Conservation (phyloP, 495 filamentous ascomycete genomes). For the Talaromyces liani region DNA sequence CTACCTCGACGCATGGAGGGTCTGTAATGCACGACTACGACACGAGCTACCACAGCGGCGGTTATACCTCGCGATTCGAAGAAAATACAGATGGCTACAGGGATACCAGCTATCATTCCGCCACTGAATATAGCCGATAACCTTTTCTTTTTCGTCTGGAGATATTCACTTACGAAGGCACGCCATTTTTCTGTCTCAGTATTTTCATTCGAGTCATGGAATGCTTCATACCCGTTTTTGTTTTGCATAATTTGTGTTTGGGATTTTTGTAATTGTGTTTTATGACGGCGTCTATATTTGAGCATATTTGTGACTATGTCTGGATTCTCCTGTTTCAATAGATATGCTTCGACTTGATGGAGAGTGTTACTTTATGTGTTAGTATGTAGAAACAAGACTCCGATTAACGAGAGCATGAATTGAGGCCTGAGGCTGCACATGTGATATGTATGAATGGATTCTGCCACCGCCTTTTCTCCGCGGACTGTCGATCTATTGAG, state of each 20-base stretch:
- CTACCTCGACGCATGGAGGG: constrained; percentile 24
- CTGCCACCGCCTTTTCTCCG: constrained; percentile 16
- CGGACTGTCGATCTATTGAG: constrained; percentile 1
- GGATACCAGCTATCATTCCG: constrained; percentile 6
- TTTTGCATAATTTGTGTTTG: neutral
- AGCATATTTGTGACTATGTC: neutral
- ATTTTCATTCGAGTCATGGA: neutral
- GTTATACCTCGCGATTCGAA: constrained; percentile 34
- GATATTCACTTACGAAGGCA: constrained; percentile 5
- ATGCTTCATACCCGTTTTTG: neutral
- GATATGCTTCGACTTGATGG: neutral
- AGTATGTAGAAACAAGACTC: neutral
- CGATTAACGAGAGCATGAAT: neutral
- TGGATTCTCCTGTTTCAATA: neutral
- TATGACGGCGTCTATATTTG: neutral
- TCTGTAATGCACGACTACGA: constrained; percentile 35
- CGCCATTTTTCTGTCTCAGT: constrained; percentile 5
- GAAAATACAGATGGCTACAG: constrained; percentile 3
- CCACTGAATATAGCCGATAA: constrained; percentile 2
- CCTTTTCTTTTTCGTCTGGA: neutral
- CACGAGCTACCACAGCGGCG: constrained; percentile 39
- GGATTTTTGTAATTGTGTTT: neutral
- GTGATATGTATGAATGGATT: neutral
- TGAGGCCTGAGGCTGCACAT: neutral
- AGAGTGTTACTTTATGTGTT: neutral